These are phyloP conservation scores for Thermomucor indicae-seudaticae DNA, from an alignment of 371 early-diverging fungal genomes.

Conservation along the genomic window DNA sequence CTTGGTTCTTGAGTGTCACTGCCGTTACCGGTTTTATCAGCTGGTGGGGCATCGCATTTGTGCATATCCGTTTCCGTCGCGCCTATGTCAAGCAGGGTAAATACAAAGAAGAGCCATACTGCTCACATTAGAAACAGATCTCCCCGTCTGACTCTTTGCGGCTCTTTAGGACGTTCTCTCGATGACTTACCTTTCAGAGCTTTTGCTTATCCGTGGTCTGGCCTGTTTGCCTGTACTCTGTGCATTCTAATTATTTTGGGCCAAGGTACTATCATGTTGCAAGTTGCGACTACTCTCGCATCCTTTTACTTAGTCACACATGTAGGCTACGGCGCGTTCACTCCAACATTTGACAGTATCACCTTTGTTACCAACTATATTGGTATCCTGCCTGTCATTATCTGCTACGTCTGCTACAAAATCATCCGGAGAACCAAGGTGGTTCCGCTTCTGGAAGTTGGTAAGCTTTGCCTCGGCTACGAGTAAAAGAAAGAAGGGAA, in stretches of 20 bases:
- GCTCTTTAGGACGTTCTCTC: slow-evolving; percentile 52
- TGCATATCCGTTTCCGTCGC: slow-evolving; percentile 74
- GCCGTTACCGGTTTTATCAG: slow-evolving; percentile 68
- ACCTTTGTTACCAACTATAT: slow-evolving; percentile 23
- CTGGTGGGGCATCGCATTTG: slow-evolving; percentile 70
- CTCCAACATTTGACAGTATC: slow-evolving; percentile 17
- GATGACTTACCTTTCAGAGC: slow-evolving; percentile 67
- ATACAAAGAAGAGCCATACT: too few relatives aligned
- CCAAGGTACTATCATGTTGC: too few relatives aligned
- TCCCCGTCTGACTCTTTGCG: too few relatives aligned
- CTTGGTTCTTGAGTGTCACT: slow-evolving; percentile 63
- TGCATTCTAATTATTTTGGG: slow-evolving; percentile 48
- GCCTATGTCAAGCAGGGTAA: slow-evolving; percentile 67
- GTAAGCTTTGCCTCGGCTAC: too few relatives aligned
- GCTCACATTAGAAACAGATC: too few relatives aligned
- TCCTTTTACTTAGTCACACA: slow-evolving; percentile 2
- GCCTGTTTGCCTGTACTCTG: slow-evolving; percentile 38
- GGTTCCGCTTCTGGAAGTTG: slow-evolving; percentile 50
- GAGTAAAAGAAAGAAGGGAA: background rate
- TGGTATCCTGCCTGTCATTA: slow-evolving; percentile 31
- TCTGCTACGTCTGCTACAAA: slow-evolving; percentile 36
- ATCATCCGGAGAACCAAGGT: slow-evolving; percentile 39
- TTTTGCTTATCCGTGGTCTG: slow-evolving; percentile 60
- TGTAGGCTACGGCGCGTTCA: slow-evolving; percentile 21
- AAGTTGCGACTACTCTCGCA: too few relatives aligned